Evolutionary conservation across 192 early-diverging fungal genomes (phyloP).

Genomic region (Coemansia sp.): DNA sequence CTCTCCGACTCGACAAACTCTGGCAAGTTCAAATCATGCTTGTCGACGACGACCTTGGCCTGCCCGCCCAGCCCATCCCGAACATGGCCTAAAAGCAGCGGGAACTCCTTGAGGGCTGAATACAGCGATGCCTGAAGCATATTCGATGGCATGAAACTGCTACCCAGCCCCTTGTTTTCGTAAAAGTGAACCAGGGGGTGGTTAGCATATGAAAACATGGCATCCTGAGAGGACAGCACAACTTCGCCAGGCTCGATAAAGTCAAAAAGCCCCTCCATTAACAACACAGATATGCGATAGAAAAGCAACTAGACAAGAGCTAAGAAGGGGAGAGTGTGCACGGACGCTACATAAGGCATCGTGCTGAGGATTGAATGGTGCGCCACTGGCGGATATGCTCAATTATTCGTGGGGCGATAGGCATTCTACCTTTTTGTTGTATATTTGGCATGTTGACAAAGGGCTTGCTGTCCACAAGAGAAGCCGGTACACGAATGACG

Average conservation of each 20-base stretch:
- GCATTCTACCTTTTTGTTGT: too few species aligned
- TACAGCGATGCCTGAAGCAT: conserved; percentile 18
- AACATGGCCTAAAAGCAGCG: conserved; percentile 31
- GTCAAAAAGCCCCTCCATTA: conserved; percentile 4
- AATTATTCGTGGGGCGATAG: background rate
- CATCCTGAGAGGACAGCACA: conserved; percentile 34
- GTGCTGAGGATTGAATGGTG: background rate
- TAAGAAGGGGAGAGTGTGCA: background rate
- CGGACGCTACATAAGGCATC: background rate
- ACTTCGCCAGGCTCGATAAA: background rate
- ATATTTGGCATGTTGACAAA: background rate
- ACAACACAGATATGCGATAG: background rate
- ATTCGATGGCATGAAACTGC: conserved; percentile 29
- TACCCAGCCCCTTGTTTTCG: conserved; percentile 11
- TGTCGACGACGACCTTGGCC: conserved; percentile 22
- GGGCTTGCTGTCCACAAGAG: background rate
- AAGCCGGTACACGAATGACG: background rate
- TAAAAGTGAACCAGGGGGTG: conserved; percentile 46
- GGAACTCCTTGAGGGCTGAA: conserved; percentile 32
- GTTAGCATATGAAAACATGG: conserved; percentile 33
- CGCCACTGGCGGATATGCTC: background rate
- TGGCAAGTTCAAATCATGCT: conserved; percentile 31
- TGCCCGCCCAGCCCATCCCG: background rate
- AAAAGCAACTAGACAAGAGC: background rate
- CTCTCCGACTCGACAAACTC: conserved; percentile 29